Conservation (phyloP, 768 basidiomycete species). For the Pholiota microspora region DNA sequence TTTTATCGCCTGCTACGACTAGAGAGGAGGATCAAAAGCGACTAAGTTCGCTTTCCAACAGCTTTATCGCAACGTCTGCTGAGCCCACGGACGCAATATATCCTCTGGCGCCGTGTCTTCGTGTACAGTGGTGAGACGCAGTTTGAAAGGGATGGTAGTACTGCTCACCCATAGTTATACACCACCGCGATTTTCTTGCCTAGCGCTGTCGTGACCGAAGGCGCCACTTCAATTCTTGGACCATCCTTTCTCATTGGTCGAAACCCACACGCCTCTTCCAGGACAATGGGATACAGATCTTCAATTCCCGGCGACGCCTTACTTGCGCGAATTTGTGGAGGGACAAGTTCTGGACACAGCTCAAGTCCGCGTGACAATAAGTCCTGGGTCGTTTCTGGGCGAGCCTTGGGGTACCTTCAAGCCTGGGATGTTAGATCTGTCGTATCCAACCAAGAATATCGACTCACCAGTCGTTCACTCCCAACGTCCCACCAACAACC, state of each 20-base stretch:
- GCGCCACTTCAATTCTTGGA: constrained; percentile 39
- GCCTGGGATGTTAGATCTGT: not conserved
- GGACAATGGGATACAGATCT: constrained; percentile 43
- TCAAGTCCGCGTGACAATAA: constrained; percentile 54
- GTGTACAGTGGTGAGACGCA: not conserved
- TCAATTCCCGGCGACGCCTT: constrained; percentile 40
- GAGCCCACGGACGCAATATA: constrained; percentile 16
- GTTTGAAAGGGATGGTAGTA: not conserved
- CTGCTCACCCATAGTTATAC: constrained; percentile 52
- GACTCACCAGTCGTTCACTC: constrained; percentile 56
- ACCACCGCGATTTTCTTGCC: constrained; percentile 16
- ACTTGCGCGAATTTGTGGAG: constrained; percentile 43
- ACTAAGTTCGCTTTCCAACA: constrained; percentile 7
- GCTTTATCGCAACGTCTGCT: constrained; percentile 8
- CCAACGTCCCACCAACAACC: constrained; percentile 61
- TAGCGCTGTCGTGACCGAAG: not conserved
- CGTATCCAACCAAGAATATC: not conserved
- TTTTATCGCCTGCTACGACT: too few species aligned
- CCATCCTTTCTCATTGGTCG: constrained; percentile 67
- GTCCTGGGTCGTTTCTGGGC: constrained; percentile 57
- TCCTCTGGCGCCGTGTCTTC: constrained; percentile 14
- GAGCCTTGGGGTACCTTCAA: constrained; percentile 60
- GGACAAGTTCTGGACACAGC: constrained; percentile 56
- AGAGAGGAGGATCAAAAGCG: too few species aligned
- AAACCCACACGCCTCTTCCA: constrained; percentile 57